These are phyloP conservation scores for Aurifilum marmelostoma DNA, from an alignment of 2,329 filamentous ascomycete genomes.

Conservation along the genomic window DNA sequence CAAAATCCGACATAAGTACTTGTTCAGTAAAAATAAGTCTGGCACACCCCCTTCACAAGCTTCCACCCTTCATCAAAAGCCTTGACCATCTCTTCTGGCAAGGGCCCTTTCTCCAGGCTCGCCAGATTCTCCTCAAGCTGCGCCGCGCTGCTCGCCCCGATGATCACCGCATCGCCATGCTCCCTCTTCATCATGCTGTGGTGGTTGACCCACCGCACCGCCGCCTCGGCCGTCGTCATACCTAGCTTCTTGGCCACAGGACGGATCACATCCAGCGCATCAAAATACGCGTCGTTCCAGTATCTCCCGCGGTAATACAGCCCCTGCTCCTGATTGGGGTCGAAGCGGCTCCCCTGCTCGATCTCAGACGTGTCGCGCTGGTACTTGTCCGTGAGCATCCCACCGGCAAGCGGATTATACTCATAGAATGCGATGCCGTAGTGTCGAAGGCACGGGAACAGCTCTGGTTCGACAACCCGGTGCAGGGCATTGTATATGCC, in stretches of 20 bases:
- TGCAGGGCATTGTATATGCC: slow-evolving; percentile 38
- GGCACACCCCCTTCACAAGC: slow-evolving; percentile 54
- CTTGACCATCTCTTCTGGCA: slow-evolving; percentile 70
- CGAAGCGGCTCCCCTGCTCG: slow-evolving; percentile 43
- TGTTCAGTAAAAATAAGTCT: slow-evolving; percentile 27
- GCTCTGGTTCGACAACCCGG: slow-evolving; percentile 43
- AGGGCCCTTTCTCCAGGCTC: slow-evolving; percentile 58
- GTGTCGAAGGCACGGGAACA: slow-evolving; percentile 46
- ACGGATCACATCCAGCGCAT: slow-evolving; percentile 65
- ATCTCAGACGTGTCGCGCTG: slow-evolving; percentile 34
- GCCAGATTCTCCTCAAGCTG: slow-evolving; percentile 53
- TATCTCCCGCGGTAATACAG: slow-evolving; percentile 59
- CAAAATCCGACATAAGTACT: neutral
- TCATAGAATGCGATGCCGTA: slow-evolving; percentile 47
- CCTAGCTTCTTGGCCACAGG: slow-evolving; percentile 62
- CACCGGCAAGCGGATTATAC: slow-evolving; percentile 49
- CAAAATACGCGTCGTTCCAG: slow-evolving; percentile 58
- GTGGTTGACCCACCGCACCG: slow-evolving; percentile 66
- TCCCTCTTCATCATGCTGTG: slow-evolving; percentile 57
- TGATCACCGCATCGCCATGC: slow-evolving; percentile 49
- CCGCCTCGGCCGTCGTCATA: slow-evolving; percentile 65
- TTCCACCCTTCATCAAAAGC: slow-evolving; percentile 76
- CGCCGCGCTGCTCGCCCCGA: slow-evolving; percentile 50
- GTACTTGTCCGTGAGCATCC: slow-evolving; percentile 48
- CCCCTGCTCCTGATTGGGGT: slow-evolving; percentile 44